Base-by-base conservation (phyloP, 2,329 filamentous ascomycete genomes). In the Allantophomopsis cytisporea region DNA sequence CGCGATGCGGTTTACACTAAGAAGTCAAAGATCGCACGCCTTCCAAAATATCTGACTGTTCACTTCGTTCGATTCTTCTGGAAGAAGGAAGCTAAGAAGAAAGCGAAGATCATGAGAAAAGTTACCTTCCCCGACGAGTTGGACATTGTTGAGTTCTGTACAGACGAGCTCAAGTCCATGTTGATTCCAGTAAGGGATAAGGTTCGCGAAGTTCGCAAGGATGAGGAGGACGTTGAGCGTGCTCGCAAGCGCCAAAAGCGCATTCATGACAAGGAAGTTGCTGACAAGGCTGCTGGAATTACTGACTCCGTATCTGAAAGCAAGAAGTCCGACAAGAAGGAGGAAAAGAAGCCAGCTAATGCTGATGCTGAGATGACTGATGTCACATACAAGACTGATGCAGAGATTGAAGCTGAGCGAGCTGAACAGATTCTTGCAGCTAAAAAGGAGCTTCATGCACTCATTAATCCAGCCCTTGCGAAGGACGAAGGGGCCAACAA, bases 21-120 rank as follows among this genome's bases (percentile, higher is more conserved):
- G 63, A 83, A 73, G 3, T 91, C 86, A n/a, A 77, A 80, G 55
- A 93, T 98, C 51, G 76, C 88, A 10, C 80, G 89, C 15, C 68
- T 95, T 37, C 91, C 91, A 14, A 94, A 94, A 60, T 95, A 98
- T 58, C 71, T 98, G 35, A 91, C 91, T 0, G 85, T 98, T 4
- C 91, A 98, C 61, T 94, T 98, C 58, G 84, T 98, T 41, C 85
- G 91, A 47, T 98, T 98, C 65, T 95, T 89, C 66, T 98, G 91
- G 91, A 89, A 94, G 56, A 78, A 82, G 36, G 86, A 94, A 50
- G 87, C 85, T 3, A 82, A 93, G 61, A 96, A 96, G 68, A 98
- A 98, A 70, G 88, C 89, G 49, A 98, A 98, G 71, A 98, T 98
- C 52, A 89, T 98, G 84, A 84, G 88, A 57, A 98, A 96, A 64